These are phyloP conservation scores for Lachnellula occidentalis DNA, from an alignment of 2,329 filamentous ascomycete species.

Conservation along the genomic window DNA sequence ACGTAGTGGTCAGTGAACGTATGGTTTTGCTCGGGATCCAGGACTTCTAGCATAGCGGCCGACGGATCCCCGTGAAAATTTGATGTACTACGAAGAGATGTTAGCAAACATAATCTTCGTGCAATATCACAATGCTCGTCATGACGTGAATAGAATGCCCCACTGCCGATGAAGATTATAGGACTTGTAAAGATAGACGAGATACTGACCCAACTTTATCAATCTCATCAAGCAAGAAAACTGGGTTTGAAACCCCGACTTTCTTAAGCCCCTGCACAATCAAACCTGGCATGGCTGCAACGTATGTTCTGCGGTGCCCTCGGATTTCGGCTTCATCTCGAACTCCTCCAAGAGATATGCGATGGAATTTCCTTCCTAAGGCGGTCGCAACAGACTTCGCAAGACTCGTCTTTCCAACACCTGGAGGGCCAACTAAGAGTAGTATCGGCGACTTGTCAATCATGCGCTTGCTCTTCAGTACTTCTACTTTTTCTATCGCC, in stretches of 20 bases:
- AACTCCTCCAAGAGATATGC: conserved; percentile 92
- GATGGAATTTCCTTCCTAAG: conserved; percentile 90
- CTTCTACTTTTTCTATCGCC: conserved; percentile 55
- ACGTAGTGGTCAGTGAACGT: conserved; percentile 95
- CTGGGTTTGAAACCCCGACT: conserved; percentile 90
- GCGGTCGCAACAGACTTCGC: conserved; percentile 90
- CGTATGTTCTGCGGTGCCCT: conserved; percentile 90
- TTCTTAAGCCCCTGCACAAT: conserved; percentile 93
- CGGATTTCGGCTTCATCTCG: conserved; percentile 95
- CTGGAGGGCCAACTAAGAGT: conserved; percentile 85
- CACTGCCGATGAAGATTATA: neutral
- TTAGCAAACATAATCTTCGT: conserved; percentile 1
- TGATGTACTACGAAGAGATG: conserved; percentile 47
- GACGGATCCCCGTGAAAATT: conserved; percentile 95
- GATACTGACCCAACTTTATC: conserved; percentile 69
- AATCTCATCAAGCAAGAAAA: conserved; percentile 94
- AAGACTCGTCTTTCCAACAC: conserved; percentile 92
- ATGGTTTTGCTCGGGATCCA: conserved; percentile 96
- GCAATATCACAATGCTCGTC: no score
- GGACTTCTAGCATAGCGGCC: conserved; percentile 94
- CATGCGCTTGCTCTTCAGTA: conserved; percentile 77
- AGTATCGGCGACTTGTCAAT: conserved; percentile 95
- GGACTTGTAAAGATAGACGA: neutral
- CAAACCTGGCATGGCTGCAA: conserved; percentile 96
- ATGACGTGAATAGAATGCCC: no score